These are phyloP conservation scores for Pythium chondricola DNA, from an alignment of 352 stramenopile genomes.

Conservation along the genomic window DNA sequence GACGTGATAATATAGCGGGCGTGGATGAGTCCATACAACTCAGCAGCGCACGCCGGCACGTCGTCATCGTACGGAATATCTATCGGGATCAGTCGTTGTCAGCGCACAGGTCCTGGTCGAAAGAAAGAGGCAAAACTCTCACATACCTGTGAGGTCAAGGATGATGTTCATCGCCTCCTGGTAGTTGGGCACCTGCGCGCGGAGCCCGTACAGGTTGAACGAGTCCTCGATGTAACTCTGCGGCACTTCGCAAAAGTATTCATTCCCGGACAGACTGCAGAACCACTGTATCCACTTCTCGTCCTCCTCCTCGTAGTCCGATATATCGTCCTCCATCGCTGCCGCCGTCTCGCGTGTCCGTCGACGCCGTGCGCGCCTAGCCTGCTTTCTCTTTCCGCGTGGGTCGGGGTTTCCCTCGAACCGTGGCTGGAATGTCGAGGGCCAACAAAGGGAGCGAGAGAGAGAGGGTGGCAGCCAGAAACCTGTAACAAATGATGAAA, in stretches of 20 bases:
- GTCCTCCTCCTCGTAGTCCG: constrained; percentile 88
- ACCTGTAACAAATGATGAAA: constrained; percentile 1
- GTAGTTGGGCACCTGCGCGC: constrained; percentile 86
- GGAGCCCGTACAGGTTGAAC: constrained; percentile 91
- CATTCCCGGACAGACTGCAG: constrained; percentile 88
- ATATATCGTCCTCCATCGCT: constrained; percentile 48
- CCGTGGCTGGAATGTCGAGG: constrained; percentile 11
- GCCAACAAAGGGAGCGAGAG: constrained; percentile 1
- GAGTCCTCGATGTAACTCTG: constrained; percentile 92
- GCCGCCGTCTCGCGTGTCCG: constrained; percentile 15
- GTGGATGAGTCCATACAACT: constrained; percentile 88
- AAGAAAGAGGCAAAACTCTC: background rate
- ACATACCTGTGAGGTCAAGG: constrained; percentile 78
- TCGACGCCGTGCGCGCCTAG: constrained; percentile 13
- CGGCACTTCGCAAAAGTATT: constrained; percentile 90
- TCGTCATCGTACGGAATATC: constrained; percentile 88
- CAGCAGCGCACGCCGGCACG: constrained; percentile 77
- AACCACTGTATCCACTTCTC: constrained; percentile 94
- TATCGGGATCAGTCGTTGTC: constrained; percentile 3
- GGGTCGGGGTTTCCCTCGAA: constrained; percentile 7
- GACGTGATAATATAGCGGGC: constrained; percentile 88
- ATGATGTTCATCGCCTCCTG: constrained; percentile 91
- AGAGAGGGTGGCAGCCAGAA: constrained; percentile 9
- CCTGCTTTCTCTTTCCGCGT: constrained; percentile 5
- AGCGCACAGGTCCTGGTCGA: background rate